Evolutionary conservation across 345 rosid species (phyloP).

Genomic region (Hevea brasiliensis): DNA sequence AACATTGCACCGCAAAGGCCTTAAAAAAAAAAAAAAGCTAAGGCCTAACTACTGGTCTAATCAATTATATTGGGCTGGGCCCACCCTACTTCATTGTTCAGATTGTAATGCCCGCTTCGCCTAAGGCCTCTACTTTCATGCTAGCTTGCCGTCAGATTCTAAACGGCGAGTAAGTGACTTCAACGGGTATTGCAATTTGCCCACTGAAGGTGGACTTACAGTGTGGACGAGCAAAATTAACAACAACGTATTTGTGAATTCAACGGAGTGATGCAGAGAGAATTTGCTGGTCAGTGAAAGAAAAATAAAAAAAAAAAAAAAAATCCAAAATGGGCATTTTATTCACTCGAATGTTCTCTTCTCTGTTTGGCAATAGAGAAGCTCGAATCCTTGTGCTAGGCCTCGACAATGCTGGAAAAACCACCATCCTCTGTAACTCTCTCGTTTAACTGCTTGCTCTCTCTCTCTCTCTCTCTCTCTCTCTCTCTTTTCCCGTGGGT

Average conservation of each 20-base stretch:
- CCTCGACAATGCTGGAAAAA: slow-evolving; percentile 92
- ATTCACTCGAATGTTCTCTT: slow-evolving; percentile 76
- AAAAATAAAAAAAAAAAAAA: too few relatives aligned
- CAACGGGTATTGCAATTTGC: too few relatives aligned
- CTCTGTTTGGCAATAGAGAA: slow-evolving; percentile 68
- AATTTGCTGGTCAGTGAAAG: not conserved
- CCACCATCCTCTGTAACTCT: slow-evolving; percentile 71
- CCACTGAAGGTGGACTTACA: too few relatives aligned
- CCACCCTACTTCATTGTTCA: too few relatives aligned
- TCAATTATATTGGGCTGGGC: too few relatives aligned
- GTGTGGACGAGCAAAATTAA: not conserved
- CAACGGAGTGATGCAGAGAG: not conserved
- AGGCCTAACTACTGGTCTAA: too few relatives aligned
- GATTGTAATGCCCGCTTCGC: too few relatives aligned
- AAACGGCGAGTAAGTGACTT: too few relatives aligned
- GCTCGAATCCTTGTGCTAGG: slow-evolving; percentile 91
- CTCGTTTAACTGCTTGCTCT: not conserved
- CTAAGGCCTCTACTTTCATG: too few relatives aligned
- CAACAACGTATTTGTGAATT: not conserved
- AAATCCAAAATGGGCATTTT: slow-evolving; percentile 58
- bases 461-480: not conserved
- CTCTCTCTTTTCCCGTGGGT: not conserved
- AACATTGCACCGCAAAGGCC: too few relatives aligned
- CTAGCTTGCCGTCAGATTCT: too few relatives aligned
- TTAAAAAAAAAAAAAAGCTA: too few relatives aligned